Conservation (phyloP, 1,284 basidiomycete species). For the Clitocybe nebularis region DNA sequence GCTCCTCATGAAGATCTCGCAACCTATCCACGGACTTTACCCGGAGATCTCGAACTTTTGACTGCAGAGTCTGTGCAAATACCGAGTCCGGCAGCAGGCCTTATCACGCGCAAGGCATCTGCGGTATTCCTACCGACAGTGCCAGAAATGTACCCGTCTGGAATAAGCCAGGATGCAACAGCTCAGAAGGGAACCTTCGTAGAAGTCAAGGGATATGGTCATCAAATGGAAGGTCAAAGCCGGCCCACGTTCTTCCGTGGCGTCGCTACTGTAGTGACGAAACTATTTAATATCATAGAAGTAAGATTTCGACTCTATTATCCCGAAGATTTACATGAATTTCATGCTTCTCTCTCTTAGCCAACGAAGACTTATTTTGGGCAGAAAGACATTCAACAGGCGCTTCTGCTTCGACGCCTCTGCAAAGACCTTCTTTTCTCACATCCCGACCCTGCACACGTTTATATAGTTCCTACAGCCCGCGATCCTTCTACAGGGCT, state of each 20-base stretch:
- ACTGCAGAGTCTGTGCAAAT: constrained; percentile 27
- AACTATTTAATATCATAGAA: constrained; percentile 91
- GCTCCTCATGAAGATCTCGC: constrained; percentile 92
- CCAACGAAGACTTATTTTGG: constrained; percentile 94
- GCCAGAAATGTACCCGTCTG: constrained; percentile 85
- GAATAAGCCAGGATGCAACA: constrained; percentile 76
- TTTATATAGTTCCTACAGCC: constrained; percentile 83
- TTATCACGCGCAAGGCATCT: constrained; percentile 41
- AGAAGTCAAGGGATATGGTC: constrained; percentile 83
- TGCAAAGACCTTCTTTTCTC: constrained; percentile 78
- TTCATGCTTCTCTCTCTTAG: constrained; percentile 33
- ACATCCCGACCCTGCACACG: constrained; percentile 64
- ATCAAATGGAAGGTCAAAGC: constrained; percentile 83
- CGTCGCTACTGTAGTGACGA: constrained; percentile 93
- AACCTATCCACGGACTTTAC: constrained; percentile 85
- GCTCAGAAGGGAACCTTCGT: constrained; percentile 88
- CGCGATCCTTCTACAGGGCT: constrained; percentile 64
- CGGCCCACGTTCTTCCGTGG: constrained; percentile 94
- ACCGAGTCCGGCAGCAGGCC: constrained; percentile 10
- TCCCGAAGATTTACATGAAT: too few species aligned
- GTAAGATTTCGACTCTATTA: too few species aligned
- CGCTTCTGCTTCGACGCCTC: constrained; percentile 82
- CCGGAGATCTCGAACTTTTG: constrained; percentile 59
- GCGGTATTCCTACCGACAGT: constrained; percentile 80
- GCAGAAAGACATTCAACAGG: constrained; percentile 98